phyloP scores from a whole-genome alignment of 2,329 filamentous ascomycete genomes.

The Trichophyton simii region DNA sequence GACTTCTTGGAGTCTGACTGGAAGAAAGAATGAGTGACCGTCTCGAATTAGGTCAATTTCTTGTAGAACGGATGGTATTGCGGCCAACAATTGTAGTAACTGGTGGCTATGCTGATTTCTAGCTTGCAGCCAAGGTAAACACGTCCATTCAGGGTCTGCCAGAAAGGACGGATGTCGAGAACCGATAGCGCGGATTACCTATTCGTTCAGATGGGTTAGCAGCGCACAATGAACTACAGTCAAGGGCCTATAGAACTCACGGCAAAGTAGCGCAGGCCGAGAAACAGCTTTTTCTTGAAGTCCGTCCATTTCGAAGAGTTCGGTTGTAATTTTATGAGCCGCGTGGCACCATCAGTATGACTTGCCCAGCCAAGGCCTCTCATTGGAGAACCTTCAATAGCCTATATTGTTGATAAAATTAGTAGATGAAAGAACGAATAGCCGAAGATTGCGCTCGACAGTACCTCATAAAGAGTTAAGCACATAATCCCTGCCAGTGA shows the following conservation, averaged over 20 bases:
- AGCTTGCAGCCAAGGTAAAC: neutral
- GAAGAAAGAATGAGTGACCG: neutral
- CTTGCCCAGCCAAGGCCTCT: constrained; percentile 6
- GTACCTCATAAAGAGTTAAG: constrained; percentile 1
- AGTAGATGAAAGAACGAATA: neutral
- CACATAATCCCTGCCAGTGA: constrained; percentile 1
- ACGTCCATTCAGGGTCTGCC: neutral
- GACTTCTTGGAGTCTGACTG: neutral
- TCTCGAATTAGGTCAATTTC: neutral
- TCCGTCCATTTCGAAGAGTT: neutral
- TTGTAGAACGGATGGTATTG: neutral
- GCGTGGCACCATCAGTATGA: constrained; percentile 1
- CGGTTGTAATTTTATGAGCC: neutral
- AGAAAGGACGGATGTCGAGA: constrained; percentile 1
- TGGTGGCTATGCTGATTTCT: neutral
- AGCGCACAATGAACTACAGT: neutral
- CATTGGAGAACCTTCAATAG: constrained; percentile 3
- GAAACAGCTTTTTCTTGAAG: neutral
- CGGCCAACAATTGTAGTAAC: neutral
- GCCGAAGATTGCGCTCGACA: neutral
- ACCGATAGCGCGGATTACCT: constrained; percentile 1
- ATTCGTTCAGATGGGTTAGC: neutral
- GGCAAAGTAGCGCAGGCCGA: neutral
- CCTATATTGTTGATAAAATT: neutral
- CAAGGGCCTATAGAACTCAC: neutral